A percentile compares a stretch with the other conserved stretches of the same genome.
phyloP scores from a whole-genome alignment of 2,329 filamentous ascomycete species.

The Scorias spongiosa region DNA sequence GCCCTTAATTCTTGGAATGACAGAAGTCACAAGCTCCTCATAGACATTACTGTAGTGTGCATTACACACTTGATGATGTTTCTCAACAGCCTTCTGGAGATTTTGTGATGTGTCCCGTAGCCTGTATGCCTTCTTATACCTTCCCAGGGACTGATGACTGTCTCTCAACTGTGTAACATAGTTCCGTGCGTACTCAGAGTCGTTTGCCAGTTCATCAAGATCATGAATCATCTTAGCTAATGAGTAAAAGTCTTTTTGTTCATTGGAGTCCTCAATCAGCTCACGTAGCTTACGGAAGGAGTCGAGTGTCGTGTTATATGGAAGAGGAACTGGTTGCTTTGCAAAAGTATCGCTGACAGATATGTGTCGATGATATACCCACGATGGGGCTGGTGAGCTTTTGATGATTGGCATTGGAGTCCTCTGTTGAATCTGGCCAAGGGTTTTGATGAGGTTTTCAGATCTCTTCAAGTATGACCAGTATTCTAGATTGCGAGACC shows the following conservation, averaged over 20 bases:
- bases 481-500: neutral
- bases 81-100: slow-evolving; percentile 20
- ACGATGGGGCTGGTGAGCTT: neutral
- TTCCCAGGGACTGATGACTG: neutral
- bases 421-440: neutral
- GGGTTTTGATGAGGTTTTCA: too few relatives aligned
- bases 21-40: too few relatives aligned
- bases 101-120: neutral
- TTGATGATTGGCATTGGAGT: neutral
- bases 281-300: neutral
- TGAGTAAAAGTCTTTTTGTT: neutral
- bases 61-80: too few relatives aligned
- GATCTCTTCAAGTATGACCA: neutral
- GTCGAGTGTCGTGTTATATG: too few relatives aligned
- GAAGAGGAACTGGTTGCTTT: neutral
- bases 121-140: neutral
- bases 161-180: neutral
- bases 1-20: too few relatives aligned
- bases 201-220: neutral
- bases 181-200: neutral
- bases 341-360: neutral
- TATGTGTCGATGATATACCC: neutral
- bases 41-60: too few relatives aligned
- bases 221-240: neutral
- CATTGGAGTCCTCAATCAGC: neutral